A percentile compares a stretch with the other conserved stretches of the same genome.
Conservation (phyloP, 2,329 filamentous ascomycete genomes). For the Orbilia ellipsospora region DNA sequence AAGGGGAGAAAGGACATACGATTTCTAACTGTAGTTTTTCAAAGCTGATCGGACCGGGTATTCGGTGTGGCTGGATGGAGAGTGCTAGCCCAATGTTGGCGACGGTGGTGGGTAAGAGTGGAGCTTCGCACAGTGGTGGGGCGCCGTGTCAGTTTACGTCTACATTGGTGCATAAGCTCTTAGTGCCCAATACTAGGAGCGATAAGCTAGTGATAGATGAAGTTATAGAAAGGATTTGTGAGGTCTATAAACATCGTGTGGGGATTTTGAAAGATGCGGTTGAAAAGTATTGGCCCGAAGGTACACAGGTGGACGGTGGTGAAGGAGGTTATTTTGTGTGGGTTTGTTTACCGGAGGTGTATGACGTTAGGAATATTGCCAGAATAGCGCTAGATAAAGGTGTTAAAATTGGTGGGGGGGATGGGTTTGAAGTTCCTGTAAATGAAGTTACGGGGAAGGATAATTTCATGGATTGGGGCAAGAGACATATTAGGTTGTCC, state of each 20-base stretch:
- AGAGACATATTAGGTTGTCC: conserved; percentile 56
- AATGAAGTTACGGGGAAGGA: conserved; percentile 55
- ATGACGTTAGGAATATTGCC: conserved; percentile 69
- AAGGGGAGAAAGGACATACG: conserved; percentile 70
- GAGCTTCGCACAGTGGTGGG: conserved; percentile 69
- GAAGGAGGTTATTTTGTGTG: conserved; percentile 88
- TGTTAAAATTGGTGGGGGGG: conserved; percentile 76
- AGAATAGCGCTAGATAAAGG: conserved; percentile 69
- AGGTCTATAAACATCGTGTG: conserved; percentile 69
- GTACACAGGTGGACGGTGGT: conserved; percentile 65
- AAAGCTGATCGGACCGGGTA: conserved; percentile 84
- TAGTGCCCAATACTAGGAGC: conserved; percentile 61
- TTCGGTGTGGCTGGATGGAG: conserved; percentile 89
- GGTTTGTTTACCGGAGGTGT: conserved; percentile 71
- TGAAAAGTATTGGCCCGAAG: conserved; percentile 72
- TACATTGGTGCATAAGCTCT: conserved; percentile 66
- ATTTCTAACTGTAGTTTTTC: conserved; percentile 90
- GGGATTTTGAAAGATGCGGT: conserved; percentile 71
- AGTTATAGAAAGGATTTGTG: conserved; percentile 67
- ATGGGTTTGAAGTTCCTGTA: conserved; percentile 73
- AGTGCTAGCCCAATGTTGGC: conserved; percentile 71
- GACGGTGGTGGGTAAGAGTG: conserved; percentile 67
- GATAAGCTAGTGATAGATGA: conserved; percentile 60
- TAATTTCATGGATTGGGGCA: conserved; percentile 57
- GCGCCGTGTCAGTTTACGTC: conserved; percentile 70